Conservation (phyloP, 306 rosid species). For the Vachellia pachyceras region DNA sequence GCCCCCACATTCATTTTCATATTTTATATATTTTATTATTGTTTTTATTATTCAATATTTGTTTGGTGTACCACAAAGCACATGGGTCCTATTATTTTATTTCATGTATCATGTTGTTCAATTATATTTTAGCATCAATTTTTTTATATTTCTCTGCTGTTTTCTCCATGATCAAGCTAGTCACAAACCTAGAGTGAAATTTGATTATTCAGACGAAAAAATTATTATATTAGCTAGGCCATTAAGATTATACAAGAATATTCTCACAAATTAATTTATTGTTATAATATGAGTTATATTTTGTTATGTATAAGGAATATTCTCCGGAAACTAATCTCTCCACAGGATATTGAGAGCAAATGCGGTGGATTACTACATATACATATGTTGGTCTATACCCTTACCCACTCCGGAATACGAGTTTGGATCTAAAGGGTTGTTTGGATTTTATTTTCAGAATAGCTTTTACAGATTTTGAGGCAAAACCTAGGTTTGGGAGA, state of each 20-base stretch:
- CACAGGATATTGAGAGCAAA: not conserved
- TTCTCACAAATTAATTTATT: not conserved
- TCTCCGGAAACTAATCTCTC: not conserved
- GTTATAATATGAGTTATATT: not conserved
- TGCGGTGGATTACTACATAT: not conserved
- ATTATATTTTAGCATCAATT: not conserved
- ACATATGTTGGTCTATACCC: not conserved
- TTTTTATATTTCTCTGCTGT: not conserved
- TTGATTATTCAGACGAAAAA: not conserved
- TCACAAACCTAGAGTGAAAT: not conserved
- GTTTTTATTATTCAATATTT: not conserved
- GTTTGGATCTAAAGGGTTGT: too few species aligned
- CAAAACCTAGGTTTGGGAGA: too few species aligned
- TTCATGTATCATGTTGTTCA: not conserved
- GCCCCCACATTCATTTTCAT: not conserved
- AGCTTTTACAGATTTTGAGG: too few species aligned
- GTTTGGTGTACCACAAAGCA: not conserved
- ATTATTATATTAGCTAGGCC: not conserved
- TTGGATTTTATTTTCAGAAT: too few species aligned
- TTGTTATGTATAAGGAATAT: not conserved
- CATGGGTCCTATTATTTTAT: not conserved
- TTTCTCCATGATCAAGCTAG: not conserved
- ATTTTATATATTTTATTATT: not conserved
- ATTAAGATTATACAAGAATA: not conserved
- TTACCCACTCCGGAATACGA: not conserved